Evolutionary conservation across 768 basidiomycete genomes (phyloP).

Genomic region (Collybia nuda): DNA sequence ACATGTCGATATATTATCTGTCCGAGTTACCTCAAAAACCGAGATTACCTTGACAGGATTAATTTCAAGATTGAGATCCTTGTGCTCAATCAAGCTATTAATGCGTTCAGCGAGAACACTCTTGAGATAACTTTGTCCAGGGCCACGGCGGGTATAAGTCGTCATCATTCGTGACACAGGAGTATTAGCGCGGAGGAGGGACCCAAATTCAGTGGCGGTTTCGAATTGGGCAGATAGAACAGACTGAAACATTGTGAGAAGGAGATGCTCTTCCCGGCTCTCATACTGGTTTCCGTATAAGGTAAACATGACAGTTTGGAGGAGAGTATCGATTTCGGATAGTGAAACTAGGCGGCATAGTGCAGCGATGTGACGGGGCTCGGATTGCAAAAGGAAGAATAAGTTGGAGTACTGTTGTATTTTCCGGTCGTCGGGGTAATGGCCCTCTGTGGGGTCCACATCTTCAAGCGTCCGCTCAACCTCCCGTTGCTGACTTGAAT

Average conservation of each 20-base stretch:
- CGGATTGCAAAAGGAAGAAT: constrained; percentile 97
- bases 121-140: constrained; percentile 98
- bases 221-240: constrained; percentile 99
- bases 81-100: constrained; percentile 98
- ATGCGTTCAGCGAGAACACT: constrained; percentile 96
- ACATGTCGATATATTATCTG: constrained; percentile 3
- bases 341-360: constrained; percentile 95
- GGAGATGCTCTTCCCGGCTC: constrained; percentile 94
- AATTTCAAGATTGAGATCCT: constrained; percentile 98
- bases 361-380: constrained; percentile 95
- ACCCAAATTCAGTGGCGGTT: constrained; percentile 98
- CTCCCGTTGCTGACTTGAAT: constrained; percentile 74
- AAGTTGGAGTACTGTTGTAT: constrained; percentile 96
- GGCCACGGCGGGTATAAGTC: constrained; percentile 97
- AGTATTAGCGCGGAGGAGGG: constrained; percentile 95
- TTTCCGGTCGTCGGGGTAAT: constrained; percentile 93
- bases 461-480: constrained; percentile 96
- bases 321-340: constrained; percentile 96
- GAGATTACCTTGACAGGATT: constrained; percentile 89
- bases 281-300: constrained; percentile 99
- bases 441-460: constrained; percentile 88
- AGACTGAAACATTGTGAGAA: constrained; percentile 99
- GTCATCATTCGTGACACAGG: constrained; percentile 99
- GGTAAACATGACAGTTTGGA: constrained; percentile 99
- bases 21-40: background rate